Base-by-base conservation (phyloP, 768 basidiomycete genomes). In the Collybia mongolica region DNA sequence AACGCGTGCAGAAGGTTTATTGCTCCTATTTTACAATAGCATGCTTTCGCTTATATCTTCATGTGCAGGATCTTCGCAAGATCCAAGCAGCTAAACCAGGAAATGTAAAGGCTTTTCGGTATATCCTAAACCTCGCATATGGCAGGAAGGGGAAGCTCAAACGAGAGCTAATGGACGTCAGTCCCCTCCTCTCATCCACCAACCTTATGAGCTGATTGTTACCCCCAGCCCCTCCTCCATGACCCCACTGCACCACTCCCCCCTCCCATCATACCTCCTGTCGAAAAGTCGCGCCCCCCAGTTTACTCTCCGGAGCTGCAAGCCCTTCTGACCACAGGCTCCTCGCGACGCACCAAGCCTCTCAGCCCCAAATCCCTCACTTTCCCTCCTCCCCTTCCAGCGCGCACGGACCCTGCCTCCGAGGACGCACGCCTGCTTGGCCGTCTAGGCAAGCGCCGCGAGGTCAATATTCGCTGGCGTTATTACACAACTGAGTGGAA, bases 131-230 rank as follows among this genome's bases (percentile, higher is more conserved):
- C 55, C 58, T 83, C 23, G 90, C 90, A 22, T 93, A 90, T 65
- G 90, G 89, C 24, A 75, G 90, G 51, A 81, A 80, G 56, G 90
- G 90, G 19, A 85, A 78, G 60, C 65, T 93, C 14, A 81, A 74
- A 58, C 77, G 80, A 68, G 86, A 90, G 57, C 64, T 91, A 38
- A 69, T 90, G 65, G 64, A 84, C 71, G 90, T 89, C 56, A 54
- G 72, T 58, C 39, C 32, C 36, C 20, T 18, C 49, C 45, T n/a
- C 15, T 35, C 22, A 39, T 18, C 40, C 20, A n/a, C 26, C 22
- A 44, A 45, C 15, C 41, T 18, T 45, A 26, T 48, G 23, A 23
- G 35, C 26, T 42, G 15, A 9, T 39, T 38, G 23, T 20, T 19
- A 24, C 46, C 46, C 26, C 20, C 47, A 91, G 88, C 80, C 83